Evolutionary conservation across 2,329 filamentous ascomycete species (phyloP), one percentile per base, ranked within the genome.

Genomic region (Trichoderma gracile): DNA sequence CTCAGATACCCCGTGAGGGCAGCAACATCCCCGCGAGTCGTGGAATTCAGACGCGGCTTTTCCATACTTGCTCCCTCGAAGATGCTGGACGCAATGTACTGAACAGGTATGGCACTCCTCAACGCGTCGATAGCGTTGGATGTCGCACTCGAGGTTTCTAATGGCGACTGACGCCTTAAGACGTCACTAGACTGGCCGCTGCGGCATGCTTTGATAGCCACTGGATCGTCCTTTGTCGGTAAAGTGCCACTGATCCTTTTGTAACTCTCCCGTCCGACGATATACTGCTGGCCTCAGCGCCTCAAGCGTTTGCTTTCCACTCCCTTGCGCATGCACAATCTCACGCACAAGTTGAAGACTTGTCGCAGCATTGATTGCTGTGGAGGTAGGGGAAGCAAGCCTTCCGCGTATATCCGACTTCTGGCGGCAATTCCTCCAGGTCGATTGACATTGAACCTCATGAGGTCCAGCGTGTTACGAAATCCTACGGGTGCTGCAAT

Each of bases 311-410:
- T n/a, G 27, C 45, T 49, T 3, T 40, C 30, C 5, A 49, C 27
- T 15, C 43, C 56, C 8, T 25, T 49, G 1, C 56, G 56, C 3
- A 42, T 59, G 21, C 56, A 59, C 25, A n/a, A 59, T 30, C 15
- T 42, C 25, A 25, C 25, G 25, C 30, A 23, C 43, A 59, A 10
- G 56, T n/a, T 7, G 56, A 21, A 42, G 56, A 21, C 14, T 40
- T 59, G 2, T 59, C 56, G 56, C 56, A 59, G 17, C 56, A 45
- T 40, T 45, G 49, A 9, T 59, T 59, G 45, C 45, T 50, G 17
- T 59, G 56, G 2, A 43, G 45, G 17, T 43, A 59, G 9, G 56
- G 46, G 15, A 49, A 59, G 45, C 56, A 59, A 10, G 43, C 46
- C 15, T 23, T 59, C 19, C 17, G 14, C 5, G 25, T 25, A 25